Base-by-base conservation (phyloP, 2,329 filamentous ascomycete species). In the Paraphaeosphaeria minitans region DNA sequence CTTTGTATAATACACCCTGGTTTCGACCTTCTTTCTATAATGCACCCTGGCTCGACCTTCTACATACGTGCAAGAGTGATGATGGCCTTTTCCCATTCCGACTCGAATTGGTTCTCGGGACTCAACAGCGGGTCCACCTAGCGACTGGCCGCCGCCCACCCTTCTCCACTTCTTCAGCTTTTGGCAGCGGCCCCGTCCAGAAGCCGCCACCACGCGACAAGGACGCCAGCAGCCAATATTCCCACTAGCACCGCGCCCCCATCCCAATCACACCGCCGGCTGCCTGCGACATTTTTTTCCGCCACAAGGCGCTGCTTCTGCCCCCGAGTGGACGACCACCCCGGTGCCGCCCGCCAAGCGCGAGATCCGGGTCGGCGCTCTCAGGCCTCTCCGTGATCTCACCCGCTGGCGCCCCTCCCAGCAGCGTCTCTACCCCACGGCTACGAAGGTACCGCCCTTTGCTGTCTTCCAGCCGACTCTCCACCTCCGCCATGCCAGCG, bases 401-500 rank as follows among this genome's bases (percentile, higher is more conserved):
- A 42, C 50, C 57, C 31, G 4, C 47, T 58, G 39, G 65, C 54
- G 65, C 54, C 59, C 56, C 54, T 61, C 56, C 56, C 53, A 24
- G 55, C 60, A 53, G 57, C 56, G 48, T 43, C 24, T 45, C 51
- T 53, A 45, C 51, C 51, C 51, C 51, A 53, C 41, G 51, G 50
- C 61, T 35, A 53, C n/a, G n/a, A n/a, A n/a, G n/a, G n/a, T n/a
- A n/a, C 51, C 51, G 51, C 51, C 43, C 6, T 22, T 35, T 21
- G 57, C 53, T 59, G 42, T 53, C 39, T 21, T 16, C 35, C 45
- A 51, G 53, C 66, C 62, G 60, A 62, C 55, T 57, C 61, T 57
- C 54, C 63, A 60, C 62, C 57, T 66, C 69, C 68, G 70, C 66
- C 70, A 77, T 77, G 75, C 75, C 75, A 57, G 75, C 75, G 56